Base-by-base conservation (phyloP, 768 basidiomycete genomes). In the Psilocybe azurescens region DNA sequence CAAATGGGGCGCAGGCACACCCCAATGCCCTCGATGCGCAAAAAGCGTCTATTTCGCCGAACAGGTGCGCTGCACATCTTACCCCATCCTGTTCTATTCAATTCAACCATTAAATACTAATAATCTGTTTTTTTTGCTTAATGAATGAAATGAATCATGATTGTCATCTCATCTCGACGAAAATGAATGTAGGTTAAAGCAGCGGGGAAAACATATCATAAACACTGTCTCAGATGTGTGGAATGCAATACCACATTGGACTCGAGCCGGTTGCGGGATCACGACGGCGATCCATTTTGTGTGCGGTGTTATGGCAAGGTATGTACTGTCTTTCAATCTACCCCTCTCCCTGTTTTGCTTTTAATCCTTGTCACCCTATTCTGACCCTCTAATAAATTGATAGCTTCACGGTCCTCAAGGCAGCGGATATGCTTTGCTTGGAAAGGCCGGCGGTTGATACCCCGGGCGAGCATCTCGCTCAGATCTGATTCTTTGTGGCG, bases 31-130 rank as follows among this genome's bases (percentile, higher is more conserved):
- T 8, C 81, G 82, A 58, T 95, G 93, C 65, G 79, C 78, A 39
- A 87, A 90, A 81, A 88, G 82, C 55, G 93, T 95, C 9, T 95
- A 91, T 76, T 94, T 94, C 69, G 92, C 93, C 13, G 92, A 94
- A 72, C 91, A 92, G 83, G 91, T 87, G 50, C 11, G 69, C 44
- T 39, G 28, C 47, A 53, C 54, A 44, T 57, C 7, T 14, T 56
- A 44, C 20, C 24, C 16, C 53, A 16, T 38, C 53, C 14, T 44
- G 16, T 13, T 24, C 24, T 24, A 24, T 24, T 24, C 24, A 24
- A 24, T 24, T 24, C 24, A 24, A 24, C 24, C 24, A 24, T 24
- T 24, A 24, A 24, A 24, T 24, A 24, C 24, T 24, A 24, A 24
- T 24, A 24, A 24, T 24, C 24, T 24, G 24, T 24, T 24, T 24